phyloP scores from a whole-genome alignment of 163 green algal genomes.

The Volvox carteri region DNA sequence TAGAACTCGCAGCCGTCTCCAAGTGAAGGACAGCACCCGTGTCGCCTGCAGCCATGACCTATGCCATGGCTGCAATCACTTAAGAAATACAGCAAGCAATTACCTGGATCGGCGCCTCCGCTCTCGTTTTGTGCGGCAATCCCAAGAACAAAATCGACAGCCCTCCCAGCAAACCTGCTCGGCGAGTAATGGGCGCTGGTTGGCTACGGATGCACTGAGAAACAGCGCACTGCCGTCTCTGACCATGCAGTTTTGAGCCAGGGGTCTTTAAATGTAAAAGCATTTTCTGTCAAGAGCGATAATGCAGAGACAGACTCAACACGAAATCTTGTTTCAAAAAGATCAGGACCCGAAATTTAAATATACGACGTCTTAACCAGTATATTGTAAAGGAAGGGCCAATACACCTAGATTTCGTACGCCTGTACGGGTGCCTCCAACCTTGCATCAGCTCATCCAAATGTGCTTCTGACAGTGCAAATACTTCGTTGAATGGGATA shows the following conservation, averaged over 20 bases:
- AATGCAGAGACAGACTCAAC: no score
- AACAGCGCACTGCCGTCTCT: neutral
- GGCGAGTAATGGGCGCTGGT: neutral
- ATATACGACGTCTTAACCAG: no score
- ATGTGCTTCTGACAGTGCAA: no score
- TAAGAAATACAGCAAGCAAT: neutral
- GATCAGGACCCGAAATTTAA: no score
- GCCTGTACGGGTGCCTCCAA: no score
- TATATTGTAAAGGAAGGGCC: no score
- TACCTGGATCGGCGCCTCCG: neutral
- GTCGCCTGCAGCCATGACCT: neutral
- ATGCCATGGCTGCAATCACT: neutral
- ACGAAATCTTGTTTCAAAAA: no score
- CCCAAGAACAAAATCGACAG: constrained; percentile 14
- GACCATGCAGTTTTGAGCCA: neutral
- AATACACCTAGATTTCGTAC: no score
- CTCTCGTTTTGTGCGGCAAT: neutral
- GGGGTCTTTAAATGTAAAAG: neutral
- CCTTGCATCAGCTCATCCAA: no score
- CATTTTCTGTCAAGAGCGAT: no score
- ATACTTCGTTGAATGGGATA: no score
- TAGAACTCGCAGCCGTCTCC: neutral
- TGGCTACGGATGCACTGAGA: neutral
- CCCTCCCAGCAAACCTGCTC: constrained; percentile 4
- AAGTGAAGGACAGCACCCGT: neutral